Evolutionary conservation across 768 basidiomycete genomes (phyloP), one percentile per base, ranked within the genome.

Genomic region (Termitomyces sp.): DNA sequence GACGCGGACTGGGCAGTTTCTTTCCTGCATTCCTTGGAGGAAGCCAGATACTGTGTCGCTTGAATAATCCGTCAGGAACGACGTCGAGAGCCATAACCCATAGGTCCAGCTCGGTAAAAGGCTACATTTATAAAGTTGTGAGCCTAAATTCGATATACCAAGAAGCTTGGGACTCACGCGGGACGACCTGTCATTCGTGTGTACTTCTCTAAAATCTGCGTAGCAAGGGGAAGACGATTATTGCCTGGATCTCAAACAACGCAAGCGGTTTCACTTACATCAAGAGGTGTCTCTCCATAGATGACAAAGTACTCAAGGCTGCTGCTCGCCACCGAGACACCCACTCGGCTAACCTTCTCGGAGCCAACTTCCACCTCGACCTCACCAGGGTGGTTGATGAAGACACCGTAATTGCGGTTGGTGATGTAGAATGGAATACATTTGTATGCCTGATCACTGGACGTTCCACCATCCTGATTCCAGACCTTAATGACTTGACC

Each of bases 401-500:
- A 90, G 13, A 89, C 78, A 32, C 87, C 89, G 57, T 89, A 90
- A 53, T 83, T 82, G 44, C 82, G 73, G 64, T 85, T 85, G 15
- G 84, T 85, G 62, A 87, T 80, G 58, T 85, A 85, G 68, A 86
- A 87, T 1, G 85, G 85, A 13, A 86, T 74, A 55, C 79, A 82
- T 76, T 85, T 85, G 67, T 85, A 86, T 0, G 82, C 81, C 60
- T 85, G 83, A 33, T 85, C 83, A 56, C 79, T 82, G 9, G 84
- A 85, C 0, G 86, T 90, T 31, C 88, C 88, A 22, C 88, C 87
- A 61, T 89, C 88, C 66, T 82, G 80, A 60, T 89, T 88, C 88
- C 87, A 89, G 4, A 87, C 70, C 56, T 76, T 81, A 42, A 88
- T 70, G 5, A 76, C 62, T 64, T 84, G 85, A 29, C 82, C 81